Evolutionary conservation across 306 rosid genomes (phyloP), one percentile per base, ranked within the genome.

Genomic region (Mucuna pruriens): DNA sequence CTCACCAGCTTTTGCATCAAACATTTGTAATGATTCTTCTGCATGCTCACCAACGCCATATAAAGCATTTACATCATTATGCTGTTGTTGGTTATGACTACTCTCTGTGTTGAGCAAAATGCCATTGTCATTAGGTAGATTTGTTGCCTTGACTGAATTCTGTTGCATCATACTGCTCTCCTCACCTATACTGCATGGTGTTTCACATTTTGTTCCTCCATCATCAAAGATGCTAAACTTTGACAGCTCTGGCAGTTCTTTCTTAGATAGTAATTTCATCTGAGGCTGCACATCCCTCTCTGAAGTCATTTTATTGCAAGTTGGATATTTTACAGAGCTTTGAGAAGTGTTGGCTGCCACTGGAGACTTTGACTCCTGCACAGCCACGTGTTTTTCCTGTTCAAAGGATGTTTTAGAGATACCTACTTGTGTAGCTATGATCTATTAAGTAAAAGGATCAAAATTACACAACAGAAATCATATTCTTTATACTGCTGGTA

Each of bases 151-250:
- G 20, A 23, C 38, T 45, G 70, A 7, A 65, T 42, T 48, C 44
- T 67, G 80, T 68, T 55, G 76, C 83, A 78, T 75, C 80, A 68
- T 9, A 75, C 71, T 54, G 20, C 48, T 87, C 72, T 81, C 82
- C 80, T 74, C 72, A 42, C 64, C 77, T 7, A 38, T 1, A 26
- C 51, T 54, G 39, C 80, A 12, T 34, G 7, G 15, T 63, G 34
- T 48, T 60, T 57, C 61, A 73, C 49, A 39, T 10, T 61, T 39
- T 65, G 31, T 57, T 22, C 83, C 83, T 64, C 33, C 76, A 51
- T 62, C 70, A 55, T 75, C 64, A 26, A 83, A 75, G 44, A 70
- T 78, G 78, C 80, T 72, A 11, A 72, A 33, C 52, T 68, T 76
- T 7, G 71, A 84, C 3, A 17, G 74, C 85, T 46, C 46, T 8